phyloP scores from a whole-genome alignment of 2,329 filamentous ascomycete species.

The Aspergillus glaucus region DNA sequence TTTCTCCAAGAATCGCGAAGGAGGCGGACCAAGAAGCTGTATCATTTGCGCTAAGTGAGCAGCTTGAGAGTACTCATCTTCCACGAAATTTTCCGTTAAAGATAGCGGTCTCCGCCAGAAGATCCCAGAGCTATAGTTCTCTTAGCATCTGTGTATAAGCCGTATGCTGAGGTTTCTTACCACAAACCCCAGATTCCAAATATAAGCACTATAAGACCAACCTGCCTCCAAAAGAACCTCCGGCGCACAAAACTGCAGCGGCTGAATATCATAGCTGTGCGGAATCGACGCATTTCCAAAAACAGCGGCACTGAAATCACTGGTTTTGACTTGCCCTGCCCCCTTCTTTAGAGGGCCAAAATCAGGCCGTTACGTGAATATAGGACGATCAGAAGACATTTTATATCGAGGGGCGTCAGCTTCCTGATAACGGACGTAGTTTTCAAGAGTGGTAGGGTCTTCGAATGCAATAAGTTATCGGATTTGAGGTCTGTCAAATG shows the following conservation, averaged over 20 bases:
- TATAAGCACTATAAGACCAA: conserved; percentile 29
- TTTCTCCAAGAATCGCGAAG: conserved; percentile 8
- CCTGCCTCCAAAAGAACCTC: conserved; percentile 25
- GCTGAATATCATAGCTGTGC: conserved; percentile 41
- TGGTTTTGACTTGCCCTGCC: conserved; percentile 18
- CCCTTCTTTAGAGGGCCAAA: conserved; percentile 17
- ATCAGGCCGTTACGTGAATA: conserved; percentile 20
- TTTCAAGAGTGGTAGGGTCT: conserved; percentile 16
- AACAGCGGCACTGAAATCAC: conserved; percentile 25
- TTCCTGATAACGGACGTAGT: conserved; percentile 17
- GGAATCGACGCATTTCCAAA: conserved; percentile 19
- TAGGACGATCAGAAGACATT: conserved; percentile 14
- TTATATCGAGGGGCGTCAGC: conserved; percentile 14
- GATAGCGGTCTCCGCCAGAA: conserved; percentile 22
- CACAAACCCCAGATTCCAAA: conserved; percentile 29
- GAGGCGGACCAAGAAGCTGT: conserved; percentile 17
- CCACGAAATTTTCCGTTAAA: conserved; percentile 19
- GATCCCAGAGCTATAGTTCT: conserved; percentile 25
- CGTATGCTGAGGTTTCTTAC: conserved; percentile 4
- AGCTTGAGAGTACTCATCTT: conserved; percentile 15
- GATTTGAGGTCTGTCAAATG: conserved; percentile 29
- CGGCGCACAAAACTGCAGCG: conserved; percentile 22
- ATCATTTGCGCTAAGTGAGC: conserved; percentile 20
- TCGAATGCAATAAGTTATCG: conserved; percentile 31
- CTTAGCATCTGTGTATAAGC: neutral